Conservation (phyloP, 2,329 filamentous ascomycete species). For the Ceratocystis albifundus region DNA sequence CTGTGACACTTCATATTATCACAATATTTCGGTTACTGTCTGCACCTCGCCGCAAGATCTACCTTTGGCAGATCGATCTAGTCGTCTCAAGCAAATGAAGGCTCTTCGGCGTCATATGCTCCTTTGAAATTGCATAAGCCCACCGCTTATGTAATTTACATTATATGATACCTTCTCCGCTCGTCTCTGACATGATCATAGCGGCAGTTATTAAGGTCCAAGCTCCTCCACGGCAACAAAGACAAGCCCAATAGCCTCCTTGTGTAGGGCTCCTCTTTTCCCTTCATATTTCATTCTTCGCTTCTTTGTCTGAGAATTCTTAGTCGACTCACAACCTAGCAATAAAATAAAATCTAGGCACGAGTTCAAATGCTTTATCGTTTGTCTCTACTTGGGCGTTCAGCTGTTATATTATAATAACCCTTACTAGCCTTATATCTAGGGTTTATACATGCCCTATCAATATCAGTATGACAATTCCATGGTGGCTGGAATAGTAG, state of each 20-base stretch:
- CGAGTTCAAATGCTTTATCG: not conserved
- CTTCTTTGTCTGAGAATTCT: not conserved
- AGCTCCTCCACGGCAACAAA: conserved; percentile 5
- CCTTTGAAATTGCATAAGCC: not conserved
- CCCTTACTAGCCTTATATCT: no score
- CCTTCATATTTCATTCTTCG: not conserved
- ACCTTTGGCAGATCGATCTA: not conserved
- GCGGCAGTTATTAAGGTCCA: conserved; percentile 3
- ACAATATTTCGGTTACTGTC: not conserved
- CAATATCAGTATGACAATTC: no score
- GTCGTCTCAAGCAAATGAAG: not conserved
- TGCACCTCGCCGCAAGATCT: not conserved
- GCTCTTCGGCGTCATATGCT: not conserved
- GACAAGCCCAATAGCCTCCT: not conserved
- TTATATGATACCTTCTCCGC: not conserved
- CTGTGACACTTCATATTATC: not conserved
- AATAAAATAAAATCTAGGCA: not conserved
- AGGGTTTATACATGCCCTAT: no score
- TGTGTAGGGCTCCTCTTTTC: not conserved
- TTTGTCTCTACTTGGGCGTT: not conserved
- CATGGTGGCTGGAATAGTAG: no score
- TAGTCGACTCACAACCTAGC: no score
- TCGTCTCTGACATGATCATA: not conserved
- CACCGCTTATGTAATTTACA: not conserved
- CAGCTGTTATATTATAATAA: no score